phyloP scores from a whole-genome alignment of 179 eudicot species.

The Heliamphora ciliata region DNA sequence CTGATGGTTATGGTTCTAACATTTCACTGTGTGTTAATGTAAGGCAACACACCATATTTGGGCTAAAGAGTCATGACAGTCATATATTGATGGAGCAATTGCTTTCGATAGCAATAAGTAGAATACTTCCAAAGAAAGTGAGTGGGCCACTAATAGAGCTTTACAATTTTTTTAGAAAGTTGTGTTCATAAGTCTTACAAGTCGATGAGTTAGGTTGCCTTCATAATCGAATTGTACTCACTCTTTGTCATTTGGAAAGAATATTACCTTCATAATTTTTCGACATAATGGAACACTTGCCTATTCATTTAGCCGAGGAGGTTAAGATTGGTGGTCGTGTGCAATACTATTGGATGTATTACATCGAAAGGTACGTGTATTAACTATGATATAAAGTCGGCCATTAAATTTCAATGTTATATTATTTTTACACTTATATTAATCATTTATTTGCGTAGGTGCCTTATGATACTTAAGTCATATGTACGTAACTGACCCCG shows the following conservation, averaged over 20 bases:
- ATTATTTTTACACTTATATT: no score
- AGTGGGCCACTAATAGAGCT: neutral
- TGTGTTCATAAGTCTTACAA: neutral
- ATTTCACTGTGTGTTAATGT: neutral
- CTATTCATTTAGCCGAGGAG: no score
- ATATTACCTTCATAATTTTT: no score
- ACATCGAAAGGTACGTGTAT: no score
- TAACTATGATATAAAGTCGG: no score
- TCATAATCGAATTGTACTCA: neutral
- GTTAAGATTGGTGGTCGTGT: no score
- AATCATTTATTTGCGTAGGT: no score
- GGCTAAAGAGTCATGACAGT: neutral
- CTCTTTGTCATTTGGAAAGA: no score
- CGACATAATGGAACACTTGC: no score
- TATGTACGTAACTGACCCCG: no score
- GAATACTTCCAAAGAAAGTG: constrained; percentile 2
- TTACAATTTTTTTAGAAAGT: neutral
- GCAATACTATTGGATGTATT: no score
- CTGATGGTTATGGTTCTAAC: neutral
- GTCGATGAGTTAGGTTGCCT: neutral
- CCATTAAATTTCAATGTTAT: no score
- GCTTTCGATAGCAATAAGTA: neutral
- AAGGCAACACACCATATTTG: neutral
- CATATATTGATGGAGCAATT: neutral
- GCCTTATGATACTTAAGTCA: neutral